Evolutionary conservation across 2,329 filamentous ascomycete species (phyloP).

Genomic region (Coniochaeta hoffmannii): DNA sequence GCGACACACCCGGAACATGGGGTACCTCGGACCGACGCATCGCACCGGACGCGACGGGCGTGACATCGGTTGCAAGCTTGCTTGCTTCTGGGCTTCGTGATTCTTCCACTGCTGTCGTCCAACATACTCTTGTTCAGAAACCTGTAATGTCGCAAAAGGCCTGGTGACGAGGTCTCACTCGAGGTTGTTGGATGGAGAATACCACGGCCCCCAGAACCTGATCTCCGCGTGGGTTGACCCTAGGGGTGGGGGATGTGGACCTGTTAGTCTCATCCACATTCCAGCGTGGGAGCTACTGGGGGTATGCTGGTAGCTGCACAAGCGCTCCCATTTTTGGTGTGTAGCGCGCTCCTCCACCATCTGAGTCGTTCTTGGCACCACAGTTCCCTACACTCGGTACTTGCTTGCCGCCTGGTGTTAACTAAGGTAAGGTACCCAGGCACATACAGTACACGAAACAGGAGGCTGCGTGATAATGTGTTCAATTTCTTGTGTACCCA

Average conservation of each 20-base stretch:
- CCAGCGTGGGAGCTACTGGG: not conserved
- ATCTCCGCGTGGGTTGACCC: not conserved
- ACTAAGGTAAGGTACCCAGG: too few relatives aligned
- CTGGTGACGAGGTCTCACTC: not conserved
- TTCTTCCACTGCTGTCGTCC: not conserved
- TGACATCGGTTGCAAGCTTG: conserved; percentile 4
- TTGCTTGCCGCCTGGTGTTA: not conserved
- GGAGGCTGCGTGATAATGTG: not conserved
- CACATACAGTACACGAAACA: not conserved
- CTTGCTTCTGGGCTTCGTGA: conserved; percentile 1
- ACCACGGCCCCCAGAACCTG: not conserved
- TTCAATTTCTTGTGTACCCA: not conserved
- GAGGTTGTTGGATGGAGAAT: not conserved
- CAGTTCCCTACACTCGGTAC: not conserved
- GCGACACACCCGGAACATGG: conserved; percentile 4
- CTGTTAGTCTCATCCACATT: not conserved
- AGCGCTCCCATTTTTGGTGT: not conserved
- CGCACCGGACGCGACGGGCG: conserved; percentile 2
- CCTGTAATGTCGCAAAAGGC: not conserved
- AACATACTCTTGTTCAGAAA: not conserved
- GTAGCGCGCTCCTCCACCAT: not conserved
- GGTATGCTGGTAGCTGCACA: too few relatives aligned
- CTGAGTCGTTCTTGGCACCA: not conserved
- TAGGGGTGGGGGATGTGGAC: not conserved
- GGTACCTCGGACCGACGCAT: not conserved